Base-by-base conservation (phyloP, 352 stramenopile genomes). In the Globisporangium orthogonon region DNA sequence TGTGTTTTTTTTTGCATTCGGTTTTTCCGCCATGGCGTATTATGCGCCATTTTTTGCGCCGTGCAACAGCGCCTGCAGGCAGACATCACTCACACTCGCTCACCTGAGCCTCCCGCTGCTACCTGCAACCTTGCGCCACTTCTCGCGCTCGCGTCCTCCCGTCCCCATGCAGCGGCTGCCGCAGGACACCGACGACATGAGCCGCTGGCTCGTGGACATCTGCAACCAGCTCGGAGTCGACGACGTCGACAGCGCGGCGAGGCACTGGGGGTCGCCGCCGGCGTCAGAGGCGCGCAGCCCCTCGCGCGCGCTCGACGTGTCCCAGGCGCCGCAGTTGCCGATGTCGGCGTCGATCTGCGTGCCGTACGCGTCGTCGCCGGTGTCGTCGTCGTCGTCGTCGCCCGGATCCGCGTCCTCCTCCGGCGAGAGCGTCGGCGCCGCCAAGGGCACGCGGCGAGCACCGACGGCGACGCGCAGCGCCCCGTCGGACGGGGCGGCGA, bases 121-220 rank as follows among this genome's bases (percentile, higher is more conserved):
- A 23, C 23, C 23, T 23, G 23, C 23, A 23, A 23, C 23, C 23
- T 23, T 23, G 23, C 23, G 23, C 23, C 23, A 23, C 23, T 23
- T 23, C 23, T 23, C 23, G 23, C 23, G 23, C 23, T 23, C 23
- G 23, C 23, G 23, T 23, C 23, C 23, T 23, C 23, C 33, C 33
- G 33, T 37, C 35, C 9, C 10, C 7, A 40, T 40, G 23, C 28
- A 52, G 33, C 48, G 30, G 28, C 23, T 23, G 23, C 15, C 10
- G 52, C 39, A 50, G 4, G 52, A 17, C 6, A 39, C 52, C 23
- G 57, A 63, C 43, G 57, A 63, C 40, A 56, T 63, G 43, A 45
- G 52, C 23, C 57, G 56, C 50, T 63, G 57, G 57, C 50, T 63
- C 35, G 57, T 63, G 18, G 57, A 63, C 43, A 63, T 63, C 17